phyloP scores from a whole-genome alignment of 2,329 filamentous ascomycete genomes.

The Stemphylium beticola region DNA sequence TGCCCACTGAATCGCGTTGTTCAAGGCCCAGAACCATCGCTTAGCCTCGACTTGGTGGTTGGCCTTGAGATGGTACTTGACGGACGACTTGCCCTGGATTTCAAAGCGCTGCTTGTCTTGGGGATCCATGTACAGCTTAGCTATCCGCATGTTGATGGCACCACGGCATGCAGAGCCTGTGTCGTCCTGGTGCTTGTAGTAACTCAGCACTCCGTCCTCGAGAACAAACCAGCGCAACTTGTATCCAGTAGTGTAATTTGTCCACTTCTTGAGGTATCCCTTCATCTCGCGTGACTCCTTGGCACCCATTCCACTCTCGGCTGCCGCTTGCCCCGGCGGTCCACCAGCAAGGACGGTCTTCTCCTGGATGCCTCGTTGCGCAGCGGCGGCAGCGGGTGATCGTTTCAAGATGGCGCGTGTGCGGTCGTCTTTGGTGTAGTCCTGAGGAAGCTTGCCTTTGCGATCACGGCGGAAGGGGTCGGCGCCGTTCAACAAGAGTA shows the following conservation, averaged over 20 bases:
- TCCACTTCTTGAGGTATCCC: slow-evolving; percentile 99
- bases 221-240: slow-evolving; percentile 97
- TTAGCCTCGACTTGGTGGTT: slow-evolving; percentile 99
- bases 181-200: slow-evolving; percentile 99
- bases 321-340: slow-evolving; percentile 63
- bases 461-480: slow-evolving; percentile 95
- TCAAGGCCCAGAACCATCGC: slow-evolving; percentile 98
- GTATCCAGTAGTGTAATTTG: slow-evolving; percentile 96
- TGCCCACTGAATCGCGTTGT: slow-evolving; percentile 98
- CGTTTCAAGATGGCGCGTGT: slow-evolving; percentile 89
- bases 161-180: slow-evolving; percentile 94
- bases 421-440: slow-evolving; percentile 92
- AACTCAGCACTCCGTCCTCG: slow-evolving; percentile 95
- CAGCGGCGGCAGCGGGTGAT: slow-evolving; percentile 91
- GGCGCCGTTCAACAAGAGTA: slow-evolving; percentile 89
- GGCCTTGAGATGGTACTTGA: slow-evolving; percentile 97
- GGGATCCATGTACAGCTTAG: slow-evolving; percentile 90
- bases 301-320: slow-evolving; percentile 67
- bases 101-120: slow-evolving; percentile 98
- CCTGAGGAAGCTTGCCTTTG: slow-evolving; percentile 93
- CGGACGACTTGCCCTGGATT: slow-evolving; percentile 96
- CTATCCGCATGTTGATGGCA: slow-evolving; percentile 98
- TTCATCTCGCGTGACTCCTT: slow-evolving; percentile 97
- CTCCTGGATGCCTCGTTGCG: slow-evolving; percentile 94
- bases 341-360: slow-evolving; percentile 89